phyloP scores from a whole-genome alignment of 1,139 yeast genomes.

The Diutina ranongensis region DNA sequence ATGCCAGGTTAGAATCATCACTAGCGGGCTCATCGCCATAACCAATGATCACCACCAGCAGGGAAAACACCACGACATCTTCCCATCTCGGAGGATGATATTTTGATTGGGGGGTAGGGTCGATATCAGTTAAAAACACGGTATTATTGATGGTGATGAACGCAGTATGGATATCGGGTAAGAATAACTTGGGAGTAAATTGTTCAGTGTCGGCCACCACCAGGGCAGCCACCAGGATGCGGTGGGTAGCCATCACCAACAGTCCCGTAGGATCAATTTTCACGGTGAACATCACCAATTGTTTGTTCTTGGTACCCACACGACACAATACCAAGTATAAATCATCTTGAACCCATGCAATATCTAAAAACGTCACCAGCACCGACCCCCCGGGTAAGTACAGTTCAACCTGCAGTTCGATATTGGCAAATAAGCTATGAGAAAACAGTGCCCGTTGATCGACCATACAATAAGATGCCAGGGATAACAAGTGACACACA shows the following conservation, averaged over 20 bases:
- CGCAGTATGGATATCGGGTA: constrained; percentile 58
- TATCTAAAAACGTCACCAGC: constrained; percentile 39
- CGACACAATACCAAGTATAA: constrained; percentile 36
- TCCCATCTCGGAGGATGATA: constrained; percentile 59
- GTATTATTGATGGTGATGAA: constrained; percentile 52
- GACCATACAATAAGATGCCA: background rate
- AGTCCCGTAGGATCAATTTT: constrained; percentile 43
- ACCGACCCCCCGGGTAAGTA: constrained; percentile 22
- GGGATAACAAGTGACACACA: background rate
- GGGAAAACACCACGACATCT: constrained; percentile 50
- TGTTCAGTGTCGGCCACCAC: constrained; percentile 22
- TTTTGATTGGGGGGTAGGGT: constrained; percentile 25
- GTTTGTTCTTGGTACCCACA: constrained; percentile 13
- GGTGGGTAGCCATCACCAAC: constrained; percentile 50
- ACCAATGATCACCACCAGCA: constrained; percentile 47
- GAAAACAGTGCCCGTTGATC: constrained; percentile 14
- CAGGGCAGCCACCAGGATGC: constrained; percentile 16
- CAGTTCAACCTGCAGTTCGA: constrained; percentile 18
- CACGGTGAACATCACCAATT: constrained; percentile 44
- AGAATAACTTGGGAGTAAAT: constrained; percentile 23
- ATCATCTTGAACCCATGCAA: constrained; percentile 14
- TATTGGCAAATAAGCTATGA: constrained; percentile 22
- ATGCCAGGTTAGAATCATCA: constrained; percentile 25
- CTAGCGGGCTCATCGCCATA: constrained; percentile 38
- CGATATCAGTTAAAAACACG: constrained; percentile 54